A percentile compares a stretch with the other conserved stretches of the same genome.
These are phyloP conservation scores for Penicillium sclerotigenum DNA, from an alignment of 2,329 filamentous ascomycete genomes.

Conservation along the genomic window DNA sequence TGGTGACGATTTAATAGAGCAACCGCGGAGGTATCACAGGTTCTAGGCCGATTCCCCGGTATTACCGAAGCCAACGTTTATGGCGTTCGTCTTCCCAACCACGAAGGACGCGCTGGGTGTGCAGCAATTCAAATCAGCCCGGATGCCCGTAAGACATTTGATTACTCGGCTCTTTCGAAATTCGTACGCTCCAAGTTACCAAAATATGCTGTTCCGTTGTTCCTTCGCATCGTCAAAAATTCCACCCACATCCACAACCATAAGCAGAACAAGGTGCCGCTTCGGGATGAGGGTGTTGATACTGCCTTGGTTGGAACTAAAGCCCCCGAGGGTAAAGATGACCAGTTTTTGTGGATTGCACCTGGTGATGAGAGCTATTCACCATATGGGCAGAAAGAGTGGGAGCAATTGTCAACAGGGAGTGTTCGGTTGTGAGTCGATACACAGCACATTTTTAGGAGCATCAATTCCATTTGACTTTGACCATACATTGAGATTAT, in stretches of 20 bases:
- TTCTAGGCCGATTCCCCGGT: conserved; percentile 57
- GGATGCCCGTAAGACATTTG: conserved; percentile 49
- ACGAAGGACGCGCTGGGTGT: conserved; percentile 67
- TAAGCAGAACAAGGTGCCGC: conserved; percentile 73
- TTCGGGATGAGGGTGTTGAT: conserved; percentile 66
- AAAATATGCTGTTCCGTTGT: conserved; percentile 71
- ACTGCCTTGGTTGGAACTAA: conserved; percentile 47
- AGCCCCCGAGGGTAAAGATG: conserved; percentile 42
- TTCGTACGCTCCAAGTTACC: conserved; percentile 62
- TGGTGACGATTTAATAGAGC: conserved; percentile 26
- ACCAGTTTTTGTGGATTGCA: conserved; percentile 53
- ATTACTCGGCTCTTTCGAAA: conserved; percentile 59
- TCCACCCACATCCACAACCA: conserved; percentile 59
- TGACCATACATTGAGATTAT: too few species aligned
- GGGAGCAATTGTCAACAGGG: conserved; percentile 51
- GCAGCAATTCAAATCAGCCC: conserved; percentile 57
- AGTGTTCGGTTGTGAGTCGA: conserved; percentile 44
- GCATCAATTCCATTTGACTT: too few species aligned
- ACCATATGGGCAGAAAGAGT: conserved; percentile 58
- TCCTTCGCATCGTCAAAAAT: conserved; percentile 60
- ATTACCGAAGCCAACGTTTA: conserved; percentile 68
- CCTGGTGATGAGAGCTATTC: conserved; percentile 53
- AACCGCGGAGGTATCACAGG: conserved; percentile 64
- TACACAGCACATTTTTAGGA: too few species aligned
- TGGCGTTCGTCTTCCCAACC: conserved; percentile 61